These are phyloP conservation scores for Schizosaccharomyces osmophilus DNA, from an alignment of 805 yeast species.

Conservation along the genomic window DNA sequence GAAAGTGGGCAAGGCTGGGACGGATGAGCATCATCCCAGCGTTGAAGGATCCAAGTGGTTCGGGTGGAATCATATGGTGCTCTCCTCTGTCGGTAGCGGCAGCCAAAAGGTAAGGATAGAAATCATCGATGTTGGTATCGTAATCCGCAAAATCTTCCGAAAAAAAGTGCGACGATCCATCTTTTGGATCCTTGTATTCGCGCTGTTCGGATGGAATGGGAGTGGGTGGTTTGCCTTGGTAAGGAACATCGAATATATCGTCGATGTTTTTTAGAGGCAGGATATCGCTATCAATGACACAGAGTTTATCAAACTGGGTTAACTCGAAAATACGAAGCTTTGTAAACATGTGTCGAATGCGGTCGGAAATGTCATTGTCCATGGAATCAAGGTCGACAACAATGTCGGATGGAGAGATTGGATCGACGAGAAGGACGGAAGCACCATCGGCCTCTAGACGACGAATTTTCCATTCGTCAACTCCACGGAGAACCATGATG, in stretches of 20 bases:
- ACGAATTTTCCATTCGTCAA: conserved; percentile 1
- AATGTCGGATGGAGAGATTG: not conserved
- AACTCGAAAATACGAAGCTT: conserved; percentile 32
- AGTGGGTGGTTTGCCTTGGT: not conserved
- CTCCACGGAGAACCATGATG: not conserved
- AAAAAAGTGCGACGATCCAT: not conserved
- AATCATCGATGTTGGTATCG: not conserved
- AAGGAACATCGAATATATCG: conserved; percentile 23
- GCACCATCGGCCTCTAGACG: not conserved
- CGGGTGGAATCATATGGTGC: not conserved
- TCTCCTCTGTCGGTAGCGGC: not conserved
- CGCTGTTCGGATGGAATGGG: not conserved
- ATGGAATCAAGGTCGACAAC: not conserved
- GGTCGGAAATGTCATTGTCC: conserved; percentile 15
- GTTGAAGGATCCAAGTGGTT: not conserved
- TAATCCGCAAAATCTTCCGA: not conserved
- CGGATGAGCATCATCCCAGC: not conserved
- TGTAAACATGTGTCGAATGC: conserved; percentile 40
- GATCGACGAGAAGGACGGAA: not conserved
- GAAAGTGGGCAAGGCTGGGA: not conserved
- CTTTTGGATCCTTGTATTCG: not conserved
- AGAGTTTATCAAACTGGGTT: conserved; percentile 26
- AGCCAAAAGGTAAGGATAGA: not conserved
- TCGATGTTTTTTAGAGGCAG: conserved; percentile 32
- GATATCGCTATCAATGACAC: conserved; percentile 38